phyloP scores from a whole-genome alignment of 192 early-diverging fungal species.

The Coemansia umbellata region DNA sequence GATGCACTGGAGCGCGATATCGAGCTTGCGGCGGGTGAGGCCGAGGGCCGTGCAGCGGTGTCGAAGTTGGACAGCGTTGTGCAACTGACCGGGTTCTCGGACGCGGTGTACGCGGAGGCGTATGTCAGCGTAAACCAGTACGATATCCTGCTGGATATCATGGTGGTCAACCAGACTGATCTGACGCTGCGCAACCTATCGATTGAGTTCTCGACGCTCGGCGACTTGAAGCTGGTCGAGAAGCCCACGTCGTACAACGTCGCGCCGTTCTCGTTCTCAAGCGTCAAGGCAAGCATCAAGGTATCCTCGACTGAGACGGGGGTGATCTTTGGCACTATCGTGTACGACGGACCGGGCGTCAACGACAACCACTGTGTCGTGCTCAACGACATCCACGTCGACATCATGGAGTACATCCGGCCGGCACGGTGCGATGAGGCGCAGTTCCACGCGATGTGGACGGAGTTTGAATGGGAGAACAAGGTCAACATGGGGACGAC shows the following conservation, averaged over 20 bases:
- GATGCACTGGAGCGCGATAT: constrained; percentile 87
- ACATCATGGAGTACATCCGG: constrained; percentile 99
- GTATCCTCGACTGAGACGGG: constrained; percentile 98
- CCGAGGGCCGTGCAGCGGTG: constrained; percentile 68
- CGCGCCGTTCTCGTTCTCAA: constrained; percentile 89
- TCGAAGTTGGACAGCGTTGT: constrained; percentile 93
- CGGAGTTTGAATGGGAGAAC: constrained; percentile 99
- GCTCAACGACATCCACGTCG: constrained; percentile 96
- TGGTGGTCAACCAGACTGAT: constrained; percentile 95
- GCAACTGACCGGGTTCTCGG: constrained; percentile 95
- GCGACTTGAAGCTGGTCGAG: constrained; percentile 96
- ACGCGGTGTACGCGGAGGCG: constrained; percentile 98
- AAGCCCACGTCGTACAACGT: constrained; percentile 83
- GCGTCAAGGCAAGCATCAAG: constrained; percentile 97
- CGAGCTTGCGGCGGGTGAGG: constrained; percentile 80
- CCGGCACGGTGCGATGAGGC: constrained; percentile 85
- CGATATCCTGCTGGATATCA: constrained; percentile 92
- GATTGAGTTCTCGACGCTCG: constrained; percentile 98
- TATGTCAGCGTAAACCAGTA: constrained; percentile 97
- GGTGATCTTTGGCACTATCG: constrained; percentile 97
- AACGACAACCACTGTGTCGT: constrained; percentile 89
- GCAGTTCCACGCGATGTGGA: constrained; percentile 98
- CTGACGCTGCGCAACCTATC: constrained; percentile 95
- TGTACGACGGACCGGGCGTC: constrained; percentile 94
- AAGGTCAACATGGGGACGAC: constrained; percentile 97